phyloP scores from a whole-genome alignment of 345 rosid species.

The Draba incana region DNA sequence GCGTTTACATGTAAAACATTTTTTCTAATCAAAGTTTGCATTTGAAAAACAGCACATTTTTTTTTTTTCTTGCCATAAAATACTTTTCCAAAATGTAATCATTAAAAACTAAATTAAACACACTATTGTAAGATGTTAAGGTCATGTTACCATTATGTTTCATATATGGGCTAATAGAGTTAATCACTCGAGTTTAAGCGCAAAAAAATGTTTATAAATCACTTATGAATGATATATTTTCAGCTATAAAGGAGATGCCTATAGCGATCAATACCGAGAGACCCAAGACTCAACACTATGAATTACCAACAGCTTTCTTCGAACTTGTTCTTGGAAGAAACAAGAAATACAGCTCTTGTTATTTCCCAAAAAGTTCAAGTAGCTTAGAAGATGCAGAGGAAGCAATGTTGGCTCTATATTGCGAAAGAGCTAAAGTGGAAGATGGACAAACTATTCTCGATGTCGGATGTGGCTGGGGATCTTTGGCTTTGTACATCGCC shows the following conservation, averaged over 20 bases:
- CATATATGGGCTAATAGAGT: no score
- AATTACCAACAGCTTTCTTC: conserved; percentile 87
- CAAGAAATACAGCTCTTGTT: conserved; percentile 87
- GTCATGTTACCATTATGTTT: no score
- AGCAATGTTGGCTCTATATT: conserved; percentile 71
- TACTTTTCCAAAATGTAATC: no score
- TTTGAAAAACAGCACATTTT: no score
- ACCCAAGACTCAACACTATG: conserved; percentile 79
- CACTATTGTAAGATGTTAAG: no score
- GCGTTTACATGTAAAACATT: no score
- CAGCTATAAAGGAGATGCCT: conserved; percentile 78
- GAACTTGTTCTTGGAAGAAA: conserved; percentile 74
- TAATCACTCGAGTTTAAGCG: no score
- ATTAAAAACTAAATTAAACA: no score
- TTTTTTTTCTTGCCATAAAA: no score
- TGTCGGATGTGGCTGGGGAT: conserved; percentile 95
- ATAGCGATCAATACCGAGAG: conserved; percentile 69
- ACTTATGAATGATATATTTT: conserved; percentile 10
- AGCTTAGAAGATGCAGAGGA: conserved; percentile 83
- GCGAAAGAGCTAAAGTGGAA: conserved; percentile 65
- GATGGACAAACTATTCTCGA: conserved; percentile 84
- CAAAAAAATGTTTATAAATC: not conserved
- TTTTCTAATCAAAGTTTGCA: no score
- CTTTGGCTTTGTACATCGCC: conserved; percentile 74
- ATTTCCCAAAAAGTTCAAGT: conserved; percentile 55